Evolutionary conservation across 2,329 filamentous ascomycete species (phyloP).

Genomic region (Ceratocystis cubensis): DNA sequence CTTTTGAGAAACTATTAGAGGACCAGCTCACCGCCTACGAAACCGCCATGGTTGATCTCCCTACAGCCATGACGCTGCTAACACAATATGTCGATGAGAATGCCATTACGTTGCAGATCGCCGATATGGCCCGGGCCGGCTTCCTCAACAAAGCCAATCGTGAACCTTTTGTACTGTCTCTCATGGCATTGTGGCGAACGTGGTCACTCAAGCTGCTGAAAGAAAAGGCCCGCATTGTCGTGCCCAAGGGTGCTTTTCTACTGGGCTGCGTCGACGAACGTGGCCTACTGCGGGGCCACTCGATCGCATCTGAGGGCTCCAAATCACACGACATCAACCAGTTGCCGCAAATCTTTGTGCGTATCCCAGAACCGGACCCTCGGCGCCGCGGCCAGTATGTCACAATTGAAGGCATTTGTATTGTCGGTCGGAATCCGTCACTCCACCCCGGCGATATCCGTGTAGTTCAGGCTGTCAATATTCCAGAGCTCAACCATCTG

Average conservation of each 20-base stretch:
- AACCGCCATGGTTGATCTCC: constrained; percentile 52
- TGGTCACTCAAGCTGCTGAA: constrained; percentile 86
- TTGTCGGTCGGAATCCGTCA: constrained; percentile 84
- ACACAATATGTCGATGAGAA: constrained; percentile 74
- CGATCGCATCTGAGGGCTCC: constrained; percentile 33
- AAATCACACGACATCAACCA: constrained; percentile 35
- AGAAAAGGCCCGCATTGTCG: constrained; percentile 75
- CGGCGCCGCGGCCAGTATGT: constrained; percentile 46
- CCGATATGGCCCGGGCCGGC: constrained; percentile 62
- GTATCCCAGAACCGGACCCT: constrained; percentile 53
- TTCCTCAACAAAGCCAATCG: constrained; percentile 51
- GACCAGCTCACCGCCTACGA: constrained; percentile 57
- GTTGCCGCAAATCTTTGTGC: constrained; percentile 80
- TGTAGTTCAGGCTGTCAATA: constrained; percentile 71
- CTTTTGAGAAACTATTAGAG: constrained; percentile 56
- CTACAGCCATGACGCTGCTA: constrained; percentile 54
- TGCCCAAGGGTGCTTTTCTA: constrained; percentile 75
- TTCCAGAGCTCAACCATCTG: constrained; percentile 59
- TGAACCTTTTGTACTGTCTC: constrained; percentile 72
- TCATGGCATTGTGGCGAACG: constrained; percentile 72
- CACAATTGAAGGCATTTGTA: constrained; percentile 64
- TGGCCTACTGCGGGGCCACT: constrained; percentile 58
- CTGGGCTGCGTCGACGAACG: constrained; percentile 86
- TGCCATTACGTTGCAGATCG: constrained; percentile 60
- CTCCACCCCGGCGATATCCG: constrained; percentile 87